A percentile compares a stretch with the other conserved stretches of the same genome.
phyloP scores from a whole-genome alignment of 495 filamentous ascomycete species.

The Platismatia glauca region DNA sequence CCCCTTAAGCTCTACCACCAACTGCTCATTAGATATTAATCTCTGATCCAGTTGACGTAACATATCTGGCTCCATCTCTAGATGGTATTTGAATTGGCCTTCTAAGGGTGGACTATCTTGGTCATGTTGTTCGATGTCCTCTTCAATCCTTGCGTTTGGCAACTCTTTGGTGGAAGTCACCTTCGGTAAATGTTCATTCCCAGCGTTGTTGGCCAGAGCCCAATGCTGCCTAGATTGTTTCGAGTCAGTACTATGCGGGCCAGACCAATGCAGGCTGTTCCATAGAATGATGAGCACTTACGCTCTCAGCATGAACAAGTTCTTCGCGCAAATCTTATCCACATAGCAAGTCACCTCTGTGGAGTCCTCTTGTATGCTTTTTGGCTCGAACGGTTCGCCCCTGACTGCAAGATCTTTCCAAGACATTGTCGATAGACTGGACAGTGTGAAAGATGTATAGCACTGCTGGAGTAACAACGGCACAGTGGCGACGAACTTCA shows the following conservation, averaged over 20 bases:
- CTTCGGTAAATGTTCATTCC: background rate
- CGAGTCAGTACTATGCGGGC: background rate
- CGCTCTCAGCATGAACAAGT: background rate
- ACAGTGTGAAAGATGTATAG: background rate
- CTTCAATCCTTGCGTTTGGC: background rate
- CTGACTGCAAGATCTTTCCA: background rate
- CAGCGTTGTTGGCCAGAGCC: background rate
- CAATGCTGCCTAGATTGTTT: background rate
- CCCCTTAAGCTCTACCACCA: conserved; percentile 44
- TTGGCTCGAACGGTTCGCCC: no score
- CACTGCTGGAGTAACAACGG: no score
- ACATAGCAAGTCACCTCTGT: background rate
- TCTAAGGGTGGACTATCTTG: background rate
- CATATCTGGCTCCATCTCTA: conserved; percentile 24
- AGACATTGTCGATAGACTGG: background rate
- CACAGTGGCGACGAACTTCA: no score
- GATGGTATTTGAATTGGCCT: background rate
- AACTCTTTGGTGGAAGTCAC: background rate
- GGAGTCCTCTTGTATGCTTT: no score
- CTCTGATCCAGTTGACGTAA: conserved; percentile 55
- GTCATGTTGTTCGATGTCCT: background rate
- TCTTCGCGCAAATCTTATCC: background rate
- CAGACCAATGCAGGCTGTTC: background rate
- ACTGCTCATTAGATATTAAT: conserved; percentile 63
- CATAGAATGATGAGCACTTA: background rate